Base-by-base conservation (phyloP, 164 flowering plant genomes). In the Magnolia sinica region DNA sequence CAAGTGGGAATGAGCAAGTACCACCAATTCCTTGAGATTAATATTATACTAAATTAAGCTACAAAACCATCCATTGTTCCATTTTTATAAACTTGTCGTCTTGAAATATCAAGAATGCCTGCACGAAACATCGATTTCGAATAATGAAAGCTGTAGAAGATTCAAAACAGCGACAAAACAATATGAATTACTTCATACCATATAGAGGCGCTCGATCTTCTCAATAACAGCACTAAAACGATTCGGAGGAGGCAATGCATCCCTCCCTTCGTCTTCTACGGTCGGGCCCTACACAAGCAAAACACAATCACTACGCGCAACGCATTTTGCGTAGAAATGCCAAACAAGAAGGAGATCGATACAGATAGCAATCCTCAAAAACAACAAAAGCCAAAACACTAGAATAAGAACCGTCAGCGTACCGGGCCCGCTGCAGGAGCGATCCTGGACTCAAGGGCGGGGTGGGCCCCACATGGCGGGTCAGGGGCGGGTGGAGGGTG, bases 181-280 rank as follows among this genome's bases (percentile, higher is more conserved):
- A 22, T 9, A 20, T 64, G 68, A 64, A 22, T 31, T 16, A 50
- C 27, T 73, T 11, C 71, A 65, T 85, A 96, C 99, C 98, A 89
- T 87, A 78, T 96, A 96, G 2, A 96, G 88, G 29, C 97, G 94
- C 74, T 96, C 99, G 77, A 96, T 96, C 88, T 91, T 96, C 87
- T 96, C 97, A 82, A 96, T 92, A 37, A 96, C 98, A 74, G 93
- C 91, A 85, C 88, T 94, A 80, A 91, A 91, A 73, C 97, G 94
- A 84, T 88, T 85, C 14, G 93, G 74, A 67, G 89, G 83, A 63
- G 94, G 86, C 24, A 64, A n/a, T 22, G 82, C 89, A 79, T 96
- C 97, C 52, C 85, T 83, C 74, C 37, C 73, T 81, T 89, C 91
- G 37, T 73, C 31, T 63, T 88, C 95, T 49, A 75, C 74, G 67